phyloP scores from a whole-genome alignment of 192 early-diverging fungal species.

The Podila verticillata region DNA sequence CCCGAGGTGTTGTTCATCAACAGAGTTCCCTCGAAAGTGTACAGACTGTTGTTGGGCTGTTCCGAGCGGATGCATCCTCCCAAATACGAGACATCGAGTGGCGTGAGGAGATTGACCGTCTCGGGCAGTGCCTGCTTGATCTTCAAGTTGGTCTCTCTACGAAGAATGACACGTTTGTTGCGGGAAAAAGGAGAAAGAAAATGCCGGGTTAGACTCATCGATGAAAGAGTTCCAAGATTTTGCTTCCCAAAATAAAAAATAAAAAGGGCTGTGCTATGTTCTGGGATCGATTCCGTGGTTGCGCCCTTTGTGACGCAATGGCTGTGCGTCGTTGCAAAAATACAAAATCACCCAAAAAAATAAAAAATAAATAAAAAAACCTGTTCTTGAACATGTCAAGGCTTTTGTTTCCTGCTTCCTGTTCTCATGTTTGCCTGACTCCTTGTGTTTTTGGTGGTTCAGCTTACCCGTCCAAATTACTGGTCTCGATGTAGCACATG shows the following conservation, averaged over 20 bases:
- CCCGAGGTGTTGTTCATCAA: constrained; percentile 60
- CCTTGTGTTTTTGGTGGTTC: neutral
- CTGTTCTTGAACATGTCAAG: no score
- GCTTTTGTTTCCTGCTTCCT: no score
- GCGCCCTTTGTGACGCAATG: neutral
- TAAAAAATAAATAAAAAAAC: no score
- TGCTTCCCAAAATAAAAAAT: no score
- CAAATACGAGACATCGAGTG: constrained; percentile 69
- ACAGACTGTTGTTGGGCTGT: constrained; percentile 93
- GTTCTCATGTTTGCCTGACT: no score
- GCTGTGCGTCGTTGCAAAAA: neutral
- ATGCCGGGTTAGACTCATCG: neutral
- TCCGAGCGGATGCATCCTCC: constrained; percentile 89
- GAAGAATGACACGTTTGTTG: neutral
- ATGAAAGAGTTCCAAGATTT: neutral
- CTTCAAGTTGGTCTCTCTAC: constrained; percentile 96
- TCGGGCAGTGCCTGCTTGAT: constrained; percentile 94
- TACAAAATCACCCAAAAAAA: neutral
- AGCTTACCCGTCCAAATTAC: constrained; percentile 91
- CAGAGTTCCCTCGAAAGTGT: constrained; percentile 91
- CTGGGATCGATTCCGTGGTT: neutral
- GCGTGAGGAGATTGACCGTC: constrained; percentile 78
- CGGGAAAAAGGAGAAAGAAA: neutral
- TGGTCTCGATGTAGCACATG: constrained; percentile 97
- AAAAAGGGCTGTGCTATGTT: neutral